Evolutionary conservation across 768 basidiomycete species (phyloP), one percentile per base, ranked within the genome.

Genomic region (Boletus huronensis): DNA sequence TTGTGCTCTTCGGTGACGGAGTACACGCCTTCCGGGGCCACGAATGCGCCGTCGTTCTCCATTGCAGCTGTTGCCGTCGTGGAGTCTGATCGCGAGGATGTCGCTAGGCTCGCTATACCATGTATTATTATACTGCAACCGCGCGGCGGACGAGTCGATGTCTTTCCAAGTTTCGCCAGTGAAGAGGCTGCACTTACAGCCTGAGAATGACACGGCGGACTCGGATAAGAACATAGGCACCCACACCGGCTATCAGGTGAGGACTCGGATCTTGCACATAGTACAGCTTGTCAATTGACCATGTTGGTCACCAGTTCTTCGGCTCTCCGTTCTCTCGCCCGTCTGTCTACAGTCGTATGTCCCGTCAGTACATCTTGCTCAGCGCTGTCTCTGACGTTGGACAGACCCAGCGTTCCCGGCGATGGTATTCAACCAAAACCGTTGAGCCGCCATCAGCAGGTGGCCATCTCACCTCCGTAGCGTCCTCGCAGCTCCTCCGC

Each of bases 21-120:
- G 75, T 93, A 93, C 40, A 93, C 89, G 61, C 91, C 91, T 71
- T 93, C 91, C 49, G 91, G 91, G 32, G 91, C 90, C 42, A 92
- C 86, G 71, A 93, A 92, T 26, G 89, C 87, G 55, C 82, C 80
- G 50, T 90, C 89, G 78, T 80, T 88, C 77, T 92, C 89, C 86
- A 90, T 90, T 60, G 32, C 31, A 31, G 36, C 14, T 17, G 47
- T 28, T 45, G 48, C 29, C 32, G 41, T 50, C n/a, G 63, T 48
- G 43, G 32, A 17, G 19, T 45, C 52, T 45, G 44, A 60, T 57
- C 61, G 64, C 63, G 48, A 65, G 60, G 53, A 53, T 42, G 42
- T 48, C 32, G 19, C 31, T 48, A 8, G n/a, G 10, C n/a, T 19
- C 10, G n/a, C 36, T 34, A 34, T 32, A 19, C 34, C n/a, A 35